A percentile compares a stretch with the other conserved stretches of the same genome.
These are phyloP conservation scores for Amanita pseudoporphyria DNA, from an alignment of 768 basidiomycete genomes.

Conservation along the genomic window DNA sequence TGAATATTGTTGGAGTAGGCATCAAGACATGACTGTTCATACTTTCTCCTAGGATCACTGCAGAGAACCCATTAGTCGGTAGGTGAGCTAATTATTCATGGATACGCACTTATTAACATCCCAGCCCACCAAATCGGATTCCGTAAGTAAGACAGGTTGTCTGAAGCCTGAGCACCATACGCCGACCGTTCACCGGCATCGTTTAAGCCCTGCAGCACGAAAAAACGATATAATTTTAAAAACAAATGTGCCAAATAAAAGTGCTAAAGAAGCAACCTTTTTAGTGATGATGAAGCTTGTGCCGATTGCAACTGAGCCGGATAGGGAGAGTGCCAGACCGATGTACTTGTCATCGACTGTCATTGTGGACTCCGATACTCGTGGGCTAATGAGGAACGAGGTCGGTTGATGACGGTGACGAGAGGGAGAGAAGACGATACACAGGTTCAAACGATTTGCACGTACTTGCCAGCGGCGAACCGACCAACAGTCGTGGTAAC, in stretches of 20 bases:
- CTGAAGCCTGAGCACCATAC: constrained; percentile 56
- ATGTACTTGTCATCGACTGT: constrained; percentile 96
- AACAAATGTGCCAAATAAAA: not conserved
- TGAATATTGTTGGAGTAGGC: not conserved
- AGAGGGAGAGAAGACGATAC: not conserved
- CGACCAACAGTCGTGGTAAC: not conserved
- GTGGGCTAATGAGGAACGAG: not conserved
- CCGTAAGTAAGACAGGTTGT: constrained; percentile 75
- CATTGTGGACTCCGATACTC: not conserved
- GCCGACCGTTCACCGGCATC: constrained; percentile 55
- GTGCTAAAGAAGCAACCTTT: constrained; percentile 48
- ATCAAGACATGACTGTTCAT: constrained; percentile 8
- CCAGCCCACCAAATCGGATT: constrained; percentile 99
- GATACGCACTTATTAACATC: constrained; percentile 74
- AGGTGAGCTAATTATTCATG: not conserved
- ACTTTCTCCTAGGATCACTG: constrained; percentile 95
- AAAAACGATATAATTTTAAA: constrained; percentile 5
- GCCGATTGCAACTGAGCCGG: constrained; percentile 81
- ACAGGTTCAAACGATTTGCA: too few relatives aligned
- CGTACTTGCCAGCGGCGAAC: too few relatives aligned
- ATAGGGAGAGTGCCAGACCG: constrained; percentile 81
- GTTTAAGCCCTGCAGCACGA: constrained; percentile 69
- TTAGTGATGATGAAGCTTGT: constrained; percentile 98
- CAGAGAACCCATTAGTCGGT: not conserved
- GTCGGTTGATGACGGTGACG: not conserved